Evolutionary conservation across 139 green algal genomes (phyloP).

Genomic region (Choricystis sp.): DNA sequence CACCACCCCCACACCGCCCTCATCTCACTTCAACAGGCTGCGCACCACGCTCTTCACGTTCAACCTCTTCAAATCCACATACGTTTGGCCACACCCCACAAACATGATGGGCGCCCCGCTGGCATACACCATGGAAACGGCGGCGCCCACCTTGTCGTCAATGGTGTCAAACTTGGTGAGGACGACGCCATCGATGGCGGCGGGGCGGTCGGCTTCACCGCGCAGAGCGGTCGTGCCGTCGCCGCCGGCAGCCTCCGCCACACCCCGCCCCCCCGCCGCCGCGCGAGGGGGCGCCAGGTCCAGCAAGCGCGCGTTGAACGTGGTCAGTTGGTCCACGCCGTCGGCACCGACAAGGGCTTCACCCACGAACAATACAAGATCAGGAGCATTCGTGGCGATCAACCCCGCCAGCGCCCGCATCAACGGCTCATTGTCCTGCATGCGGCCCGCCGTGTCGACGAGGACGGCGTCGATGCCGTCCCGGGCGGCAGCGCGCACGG

Average conservation of each 20-base stretch:
- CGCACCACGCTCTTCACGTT: conserved; percentile 84
- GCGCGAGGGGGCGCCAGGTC: conserved; percentile 31
- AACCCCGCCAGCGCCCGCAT: conserved; percentile 93
- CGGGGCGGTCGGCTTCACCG: background rate
- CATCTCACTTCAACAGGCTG: conserved; percentile 34
- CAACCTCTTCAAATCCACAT: conserved; percentile 85
- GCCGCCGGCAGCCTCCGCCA: too few relatives aligned
- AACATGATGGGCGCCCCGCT: conserved; percentile 93
- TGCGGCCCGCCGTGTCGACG: conserved; percentile 79
- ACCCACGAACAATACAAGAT: conserved; percentile 96
- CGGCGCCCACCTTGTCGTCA: conserved; percentile 88
- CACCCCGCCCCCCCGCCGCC: background rate
- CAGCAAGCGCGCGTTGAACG: conserved; percentile 80
- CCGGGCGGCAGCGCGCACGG: conserved; percentile 59
- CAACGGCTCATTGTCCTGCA: conserved; percentile 97
- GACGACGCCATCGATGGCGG: conserved; percentile 40
- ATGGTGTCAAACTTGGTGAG: conserved; percentile 98
- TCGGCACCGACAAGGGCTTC: conserved; percentile 98
- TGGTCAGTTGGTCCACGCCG: conserved; percentile 91
- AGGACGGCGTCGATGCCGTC: conserved; percentile 78
- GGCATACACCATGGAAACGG: conserved; percentile 95
- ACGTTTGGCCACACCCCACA: conserved; percentile 94
- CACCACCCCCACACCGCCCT: background rate
- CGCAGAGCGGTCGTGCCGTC: background rate
- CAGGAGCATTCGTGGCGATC: conserved; percentile 81